Conservation (phyloP, 257 asterid genomes). For the Solanum dulcamara region DNA sequence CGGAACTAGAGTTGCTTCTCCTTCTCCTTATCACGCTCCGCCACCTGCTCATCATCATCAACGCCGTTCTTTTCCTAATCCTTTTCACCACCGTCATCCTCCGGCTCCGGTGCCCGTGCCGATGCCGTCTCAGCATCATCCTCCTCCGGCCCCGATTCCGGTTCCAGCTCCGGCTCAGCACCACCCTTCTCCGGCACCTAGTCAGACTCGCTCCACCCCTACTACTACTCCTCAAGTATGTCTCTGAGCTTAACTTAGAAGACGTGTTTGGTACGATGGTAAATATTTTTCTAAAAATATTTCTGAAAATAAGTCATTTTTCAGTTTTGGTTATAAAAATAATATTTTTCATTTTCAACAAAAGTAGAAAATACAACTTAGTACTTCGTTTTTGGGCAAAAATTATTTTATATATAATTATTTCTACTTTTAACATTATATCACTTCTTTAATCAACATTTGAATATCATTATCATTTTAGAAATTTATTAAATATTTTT, state of each 20-base stretch:
- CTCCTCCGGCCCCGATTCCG: not conserved
- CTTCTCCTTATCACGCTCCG: constrained; percentile 24
- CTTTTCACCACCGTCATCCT: constrained; percentile 13
- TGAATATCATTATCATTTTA: no score
- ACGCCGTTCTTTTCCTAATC: constrained; percentile 14
- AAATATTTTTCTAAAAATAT: not conserved
- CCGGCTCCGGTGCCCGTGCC: not conserved
- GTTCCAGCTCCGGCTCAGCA: constrained; percentile 10
- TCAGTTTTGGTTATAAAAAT: not conserved
- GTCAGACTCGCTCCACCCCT: constrained; percentile 51
- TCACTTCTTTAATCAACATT: no score
- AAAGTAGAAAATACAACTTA: not conserved
- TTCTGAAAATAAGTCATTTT: not conserved
- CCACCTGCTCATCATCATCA: constrained; percentile 7
- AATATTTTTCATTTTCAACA: not conserved
- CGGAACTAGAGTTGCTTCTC: constrained; percentile 76
- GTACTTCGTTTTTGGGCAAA: not conserved
- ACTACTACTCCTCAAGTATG: constrained; percentile 47
- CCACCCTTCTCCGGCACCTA: constrained; percentile 21
- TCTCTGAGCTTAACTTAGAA: not conserved
- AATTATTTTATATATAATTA: not conserved
- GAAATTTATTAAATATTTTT: no score
- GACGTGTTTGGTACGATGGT: not conserved
- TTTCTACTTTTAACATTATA: no score
- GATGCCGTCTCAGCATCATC: not conserved